Conservation (phyloP, 768 basidiomycete genomes). For the Tulasnella sp. region DNA sequence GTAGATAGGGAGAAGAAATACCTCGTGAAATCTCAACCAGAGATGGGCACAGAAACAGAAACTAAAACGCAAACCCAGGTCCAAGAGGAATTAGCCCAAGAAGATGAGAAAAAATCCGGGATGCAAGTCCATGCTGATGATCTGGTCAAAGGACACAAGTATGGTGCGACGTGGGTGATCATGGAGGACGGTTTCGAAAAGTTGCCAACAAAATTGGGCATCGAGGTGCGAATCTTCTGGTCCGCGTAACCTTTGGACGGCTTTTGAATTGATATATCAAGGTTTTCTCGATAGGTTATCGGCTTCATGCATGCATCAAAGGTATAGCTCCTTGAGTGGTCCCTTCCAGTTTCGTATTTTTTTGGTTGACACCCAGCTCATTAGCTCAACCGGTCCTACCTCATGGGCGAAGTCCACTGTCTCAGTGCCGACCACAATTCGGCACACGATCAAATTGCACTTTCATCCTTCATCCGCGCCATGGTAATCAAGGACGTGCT, state of each 20-base stretch:
- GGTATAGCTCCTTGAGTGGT: constrained; percentile 33
- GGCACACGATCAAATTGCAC: constrained; percentile 63
- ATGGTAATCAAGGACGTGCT: constrained; percentile 55
- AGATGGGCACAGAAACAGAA: not conserved
- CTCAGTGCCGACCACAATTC: constrained; percentile 64
- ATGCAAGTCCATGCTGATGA: constrained; percentile 55
- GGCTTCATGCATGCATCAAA: constrained; percentile 65
- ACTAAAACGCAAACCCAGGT: constrained; percentile 20
- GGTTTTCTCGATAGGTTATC: too few relatives aligned
- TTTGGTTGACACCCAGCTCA: not conserved
- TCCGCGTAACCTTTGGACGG: too few relatives aligned
- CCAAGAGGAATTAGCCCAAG: constrained; percentile 28
- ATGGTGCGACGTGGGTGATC: constrained; percentile 79
- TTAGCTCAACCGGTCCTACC: constrained; percentile 71
- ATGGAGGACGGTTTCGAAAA: constrained; percentile 76
- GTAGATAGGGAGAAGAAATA: constrained; percentile 43
- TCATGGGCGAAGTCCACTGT: constrained; percentile 78
- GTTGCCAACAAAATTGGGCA: constrained; percentile 66
- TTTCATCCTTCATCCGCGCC: constrained; percentile 79
- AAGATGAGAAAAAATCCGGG: constrained; percentile 22
- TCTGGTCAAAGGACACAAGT: constrained; percentile 73
- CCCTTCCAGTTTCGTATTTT: too few relatives aligned
- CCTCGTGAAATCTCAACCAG: constrained; percentile 32
- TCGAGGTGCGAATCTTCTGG: constrained; percentile 37
- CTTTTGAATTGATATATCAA: too few relatives aligned